Conservation (phyloP, 2,329 filamentous ascomycete genomes). For the Epichloe scottii region DNA sequence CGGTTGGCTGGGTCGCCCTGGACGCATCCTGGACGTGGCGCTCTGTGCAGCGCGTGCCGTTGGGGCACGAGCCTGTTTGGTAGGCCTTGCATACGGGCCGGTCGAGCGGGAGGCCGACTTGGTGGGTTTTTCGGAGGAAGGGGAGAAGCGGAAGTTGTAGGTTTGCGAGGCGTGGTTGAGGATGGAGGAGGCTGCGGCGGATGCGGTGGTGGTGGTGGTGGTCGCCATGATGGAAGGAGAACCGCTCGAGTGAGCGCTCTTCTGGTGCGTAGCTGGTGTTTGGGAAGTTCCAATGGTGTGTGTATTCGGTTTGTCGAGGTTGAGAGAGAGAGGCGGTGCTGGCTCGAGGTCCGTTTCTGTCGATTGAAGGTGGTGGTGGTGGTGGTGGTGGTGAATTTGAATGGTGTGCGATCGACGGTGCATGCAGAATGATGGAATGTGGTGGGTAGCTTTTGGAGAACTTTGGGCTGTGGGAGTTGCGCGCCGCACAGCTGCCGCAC, state of each 20-base stretch:
- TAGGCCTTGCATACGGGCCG: slow-evolving; percentile 79
- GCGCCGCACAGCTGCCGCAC: neutral
- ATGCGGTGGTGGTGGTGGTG: slow-evolving; percentile 8
- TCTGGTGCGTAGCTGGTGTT: neutral
- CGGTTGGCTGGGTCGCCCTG: slow-evolving; percentile 16
- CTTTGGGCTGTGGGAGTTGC: neutral
- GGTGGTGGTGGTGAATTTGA: neutral
- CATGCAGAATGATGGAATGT: neutral
- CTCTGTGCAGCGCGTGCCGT: slow-evolving; percentile 74
- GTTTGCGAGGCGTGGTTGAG: slow-evolving; percentile 41
- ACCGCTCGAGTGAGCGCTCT: neutral
- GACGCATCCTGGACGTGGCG: slow-evolving; percentile 48
- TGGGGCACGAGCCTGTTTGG: slow-evolving; percentile 72
- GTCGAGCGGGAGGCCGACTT: slow-evolving; percentile 69
- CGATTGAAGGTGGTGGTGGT: neutral
- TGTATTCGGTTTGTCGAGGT: no score
- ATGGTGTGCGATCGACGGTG: neutral
- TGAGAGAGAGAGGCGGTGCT: neutral
- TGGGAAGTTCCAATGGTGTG: no score
- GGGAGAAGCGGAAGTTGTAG: slow-evolving; percentile 76
- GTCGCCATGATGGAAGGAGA: slow-evolving; percentile 16
- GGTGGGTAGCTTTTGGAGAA: no score
- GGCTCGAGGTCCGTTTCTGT: neutral
- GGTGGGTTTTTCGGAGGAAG: slow-evolving; percentile 72
- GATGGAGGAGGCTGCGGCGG: slow-evolving; percentile 30